phyloP scores from a whole-genome alignment of 345 rosid species.

The Clausena lansium region DNA sequence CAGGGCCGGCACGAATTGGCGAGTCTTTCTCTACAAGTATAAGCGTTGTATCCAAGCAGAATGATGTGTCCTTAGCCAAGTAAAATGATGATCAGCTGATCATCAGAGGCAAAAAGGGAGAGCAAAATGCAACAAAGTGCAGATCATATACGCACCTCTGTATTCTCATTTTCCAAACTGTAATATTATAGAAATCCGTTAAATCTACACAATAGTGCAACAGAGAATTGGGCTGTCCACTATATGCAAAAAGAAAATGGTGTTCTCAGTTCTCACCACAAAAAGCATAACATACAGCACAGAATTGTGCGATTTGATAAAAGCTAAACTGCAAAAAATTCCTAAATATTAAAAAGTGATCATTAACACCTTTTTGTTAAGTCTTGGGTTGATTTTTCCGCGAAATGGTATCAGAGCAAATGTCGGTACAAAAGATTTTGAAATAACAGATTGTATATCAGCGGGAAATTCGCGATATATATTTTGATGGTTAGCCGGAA shows the following conservation, averaged over 20 bases:
- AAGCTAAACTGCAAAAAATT: too few species aligned
- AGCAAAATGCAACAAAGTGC: neutral
- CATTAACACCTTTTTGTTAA: too few species aligned
- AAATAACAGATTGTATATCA: too few species aligned
- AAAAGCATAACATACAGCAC: too few species aligned
- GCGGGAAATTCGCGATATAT: too few species aligned
- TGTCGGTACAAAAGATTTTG: too few species aligned
- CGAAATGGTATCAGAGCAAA: too few species aligned
- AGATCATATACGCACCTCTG: neutral
- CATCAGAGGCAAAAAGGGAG: neutral
- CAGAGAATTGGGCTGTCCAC: neutral
- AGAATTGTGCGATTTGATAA: too few species aligned
- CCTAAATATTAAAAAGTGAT: too few species aligned
- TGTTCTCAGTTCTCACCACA: too few species aligned
- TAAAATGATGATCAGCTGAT: neutral
- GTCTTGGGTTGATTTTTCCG: too few species aligned
- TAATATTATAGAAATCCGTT: neutral
- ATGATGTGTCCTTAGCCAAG: neutral
- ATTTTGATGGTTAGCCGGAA: too few species aligned
- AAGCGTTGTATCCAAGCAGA: conserved; percentile 13
- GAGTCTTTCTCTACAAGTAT: neutral
- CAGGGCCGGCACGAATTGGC: neutral
- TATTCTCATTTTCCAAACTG: neutral
- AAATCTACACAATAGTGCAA: neutral
- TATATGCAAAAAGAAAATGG: neutral